Base-by-base conservation (phyloP, 345 rosid species). In the Mercurialis annua region DNA sequence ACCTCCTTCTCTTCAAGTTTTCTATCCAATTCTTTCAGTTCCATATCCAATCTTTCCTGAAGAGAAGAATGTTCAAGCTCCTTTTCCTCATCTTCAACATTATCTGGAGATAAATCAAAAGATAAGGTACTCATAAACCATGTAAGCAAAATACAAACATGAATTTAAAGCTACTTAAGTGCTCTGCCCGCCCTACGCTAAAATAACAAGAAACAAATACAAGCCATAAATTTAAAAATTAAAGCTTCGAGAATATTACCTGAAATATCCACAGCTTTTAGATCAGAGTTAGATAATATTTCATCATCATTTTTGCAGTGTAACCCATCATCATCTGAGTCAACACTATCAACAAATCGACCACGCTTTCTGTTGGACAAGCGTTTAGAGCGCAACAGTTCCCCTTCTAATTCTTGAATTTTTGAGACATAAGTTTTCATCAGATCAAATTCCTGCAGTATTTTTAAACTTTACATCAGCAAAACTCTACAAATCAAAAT, bases 1-100 rank as follows among this genome's bases (percentile, higher is more conserved):
- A 94, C 98, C 98, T 94, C 99, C 74, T 91, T 94, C 62, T 86
- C 90, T 84, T 91, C 96, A 70, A 94, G 96, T 74, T 66, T 89
- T 66, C 76, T 82, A 67, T 94, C 98, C 80, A 94, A 71, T 74
- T 91, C 99, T 78, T 94, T 89, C 43, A 94, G 90, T 84, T 94
- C 98, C 84, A 51, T 82, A 30, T 85, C 98, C 77, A 94, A 70
- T 75, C 83, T 81, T 77, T 94, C 98, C 75, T 89, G 95, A 63
- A 91, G 90, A 71, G 96, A 86, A 59, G 90, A 86, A 78, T 91
- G 98, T 58, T 94, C 98, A 46, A 83, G 77, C 80, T 94, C 99
- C 66, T 86, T 87, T 76, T 90, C 88, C 40, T 81, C 82, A 71
- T 76, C 80, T 76, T 86, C 96, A 70, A 74, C 78, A 40, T 82